Evolutionary conservation across 352 stramenopile species (phyloP).

Genomic region (Pythium biforme): DNA sequence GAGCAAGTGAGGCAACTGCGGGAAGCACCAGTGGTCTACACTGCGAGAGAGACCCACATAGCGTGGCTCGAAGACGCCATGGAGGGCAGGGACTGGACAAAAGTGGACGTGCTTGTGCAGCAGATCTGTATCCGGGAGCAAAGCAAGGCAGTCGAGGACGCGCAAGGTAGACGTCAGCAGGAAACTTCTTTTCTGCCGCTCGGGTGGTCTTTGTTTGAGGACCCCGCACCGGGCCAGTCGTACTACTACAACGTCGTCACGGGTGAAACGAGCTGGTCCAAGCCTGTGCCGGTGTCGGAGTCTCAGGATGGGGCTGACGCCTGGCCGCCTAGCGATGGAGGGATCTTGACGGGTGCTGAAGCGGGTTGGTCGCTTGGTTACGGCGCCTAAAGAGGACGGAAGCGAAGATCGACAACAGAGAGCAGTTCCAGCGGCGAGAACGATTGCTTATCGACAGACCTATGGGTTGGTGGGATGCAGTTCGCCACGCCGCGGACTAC

Average conservation of each 20-base stretch:
- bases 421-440: no score
- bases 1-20: conserved; percentile 54
- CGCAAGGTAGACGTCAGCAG: conserved; percentile 5
- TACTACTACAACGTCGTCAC: conserved; percentile 48
- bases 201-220: conserved; percentile 16
- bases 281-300: neutral
- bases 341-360: no score
- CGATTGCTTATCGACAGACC: no score
- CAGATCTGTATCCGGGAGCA: conserved; percentile 71
- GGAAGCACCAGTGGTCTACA: conserved; percentile 48
- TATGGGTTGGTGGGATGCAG: no score
- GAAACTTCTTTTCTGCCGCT: conserved; percentile 17
- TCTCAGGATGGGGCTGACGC: neutral
- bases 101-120: conserved; percentile 65
- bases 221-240: conserved; percentile 12
- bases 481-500: no score
- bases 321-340: no score
- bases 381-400: no score
- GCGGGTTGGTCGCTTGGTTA: no score
- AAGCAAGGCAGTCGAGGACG: conserved; percentile 37
- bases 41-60: conserved; percentile 58
- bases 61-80: conserved; percentile 71
- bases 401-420: no score
- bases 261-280: conserved; percentile 39
- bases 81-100: conserved; percentile 53